Conservation (phyloP, 495 filamentous ascomycete species). For the Jackrogersella minutella region DNA sequence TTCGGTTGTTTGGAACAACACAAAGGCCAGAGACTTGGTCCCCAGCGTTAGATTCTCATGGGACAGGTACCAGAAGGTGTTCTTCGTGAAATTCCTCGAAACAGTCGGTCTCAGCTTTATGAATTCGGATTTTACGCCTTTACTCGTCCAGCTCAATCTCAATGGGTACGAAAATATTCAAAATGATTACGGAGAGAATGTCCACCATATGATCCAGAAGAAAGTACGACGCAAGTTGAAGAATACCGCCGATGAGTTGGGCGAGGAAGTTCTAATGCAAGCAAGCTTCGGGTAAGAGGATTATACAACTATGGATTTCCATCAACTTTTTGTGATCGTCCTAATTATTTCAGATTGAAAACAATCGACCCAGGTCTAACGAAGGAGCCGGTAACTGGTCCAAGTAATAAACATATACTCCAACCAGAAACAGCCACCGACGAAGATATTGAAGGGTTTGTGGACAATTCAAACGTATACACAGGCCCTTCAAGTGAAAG, state of each 20-base stretch:
- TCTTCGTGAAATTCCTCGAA: conserved; percentile 12
- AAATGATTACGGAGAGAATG: conserved; percentile 9
- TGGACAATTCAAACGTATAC: no score
- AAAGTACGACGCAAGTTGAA: conserved; percentile 25
- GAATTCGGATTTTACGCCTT: conserved; percentile 3
- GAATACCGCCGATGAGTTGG: conserved; percentile 11
- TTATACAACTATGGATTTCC: neutral
- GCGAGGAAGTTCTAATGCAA: neutral
- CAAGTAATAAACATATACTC: neutral
- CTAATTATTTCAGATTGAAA: neutral
- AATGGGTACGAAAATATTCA: conserved; percentile 23
- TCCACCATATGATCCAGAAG: conserved; percentile 11
- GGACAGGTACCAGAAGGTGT: conserved; percentile 17
- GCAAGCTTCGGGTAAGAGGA: conserved; percentile 15
- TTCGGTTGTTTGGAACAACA: conserved; percentile 16
- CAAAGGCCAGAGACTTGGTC: conserved; percentile 12
- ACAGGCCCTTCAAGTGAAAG: neutral
- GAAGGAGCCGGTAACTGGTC: neutral
- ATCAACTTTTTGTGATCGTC: neutral
- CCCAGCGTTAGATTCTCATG: conserved; percentile 23
- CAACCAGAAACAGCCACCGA: neutral
- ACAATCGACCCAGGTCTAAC: neutral
- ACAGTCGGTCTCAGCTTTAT: conserved; percentile 2
- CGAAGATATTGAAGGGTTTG: no score
- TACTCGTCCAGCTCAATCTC: conserved; percentile 23